Base-by-base conservation (phyloP, 2,329 filamentous ascomycete genomes). In the Aureobasidium mangrovei region DNA sequence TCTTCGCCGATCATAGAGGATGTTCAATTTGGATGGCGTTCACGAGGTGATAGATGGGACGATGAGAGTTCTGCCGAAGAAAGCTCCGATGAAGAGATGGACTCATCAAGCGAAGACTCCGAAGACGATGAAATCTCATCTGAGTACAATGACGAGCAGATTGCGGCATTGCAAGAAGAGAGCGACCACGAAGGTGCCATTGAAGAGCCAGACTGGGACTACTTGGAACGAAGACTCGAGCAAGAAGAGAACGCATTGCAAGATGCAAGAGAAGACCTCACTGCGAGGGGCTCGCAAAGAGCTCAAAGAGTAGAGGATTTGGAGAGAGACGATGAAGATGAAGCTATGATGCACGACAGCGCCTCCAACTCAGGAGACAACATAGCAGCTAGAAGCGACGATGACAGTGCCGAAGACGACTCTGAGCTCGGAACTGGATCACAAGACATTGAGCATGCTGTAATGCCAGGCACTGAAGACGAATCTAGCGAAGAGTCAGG, bases 101-200 rank as follows among this genome's bases (percentile, higher is more conserved):
- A 33, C 4, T 51, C 47, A 3, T 41, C 18, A 6, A 51, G 47
- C 36, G 47, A 51, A n/a, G 46, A 49, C 7, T 51, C 47, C 3
- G 38, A 42, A n/a, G 33, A 24, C 4, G 47, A 51, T 24, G 47
- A 33, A 5, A 38, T 18, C 8, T 51, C 47, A 4, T 51, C 47
- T 33, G 38, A 29, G 26, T 52, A 56, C 33, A 29, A 52, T 39
- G 40, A 39, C 9, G 54, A 56, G 6, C 31, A 57, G 12, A 55
- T 55, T 24, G 24, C 18, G 28, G 43, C 28, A 31, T 24, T 55
- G 27, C 53, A 51, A 31, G 39, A 55, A 18, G 33, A 54, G 24
- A 57, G 58, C 12, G 54, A 55, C 29, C 51, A 57, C 24, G 54
- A 54, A 12, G 54, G 52, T 12, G 49, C 54, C 28, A 41, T 31